Conservation (phyloP, 225 moss, liverwort and hornwort species). For the Polytrichum commune region DNA sequence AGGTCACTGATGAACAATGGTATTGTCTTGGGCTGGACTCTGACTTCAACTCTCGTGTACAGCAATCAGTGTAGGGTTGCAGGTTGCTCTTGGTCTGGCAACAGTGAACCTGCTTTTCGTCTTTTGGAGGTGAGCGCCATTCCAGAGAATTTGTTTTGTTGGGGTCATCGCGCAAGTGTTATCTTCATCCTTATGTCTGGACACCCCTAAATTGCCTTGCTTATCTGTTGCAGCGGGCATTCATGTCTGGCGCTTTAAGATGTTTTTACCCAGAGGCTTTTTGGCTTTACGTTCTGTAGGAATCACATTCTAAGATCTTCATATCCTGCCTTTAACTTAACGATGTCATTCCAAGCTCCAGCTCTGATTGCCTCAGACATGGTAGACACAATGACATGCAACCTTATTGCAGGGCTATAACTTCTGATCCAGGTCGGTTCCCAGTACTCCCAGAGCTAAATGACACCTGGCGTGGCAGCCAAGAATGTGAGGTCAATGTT, state of each 20-base stretch:
- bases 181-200: no score
- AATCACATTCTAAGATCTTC: no score
- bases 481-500: constrained; percentile 22
- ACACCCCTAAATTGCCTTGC: no score
- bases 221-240: no score
- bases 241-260: no score
- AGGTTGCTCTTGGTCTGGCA: constrained; percentile 48
- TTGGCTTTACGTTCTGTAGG: no score
- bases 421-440: constrained; percentile 51
- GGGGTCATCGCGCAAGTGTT: no score
- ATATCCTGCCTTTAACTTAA: no score
- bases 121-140: constrained; percentile 53
- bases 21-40: no score
- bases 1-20: no score
- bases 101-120: constrained; percentile 34
- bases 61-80: constrained; percentile 49
- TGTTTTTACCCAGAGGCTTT: no score
- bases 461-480: constrained; percentile 21
- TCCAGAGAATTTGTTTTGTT: constrained; percentile 4
- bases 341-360: neutral
- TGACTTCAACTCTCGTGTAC: constrained; percentile 14
- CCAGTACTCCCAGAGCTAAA: constrained; percentile 29
- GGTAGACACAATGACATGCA: neutral
- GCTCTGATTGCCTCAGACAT: neutral
- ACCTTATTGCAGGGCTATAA: constrained; percentile 42